Conservation (phyloP, 2,329 filamentous ascomycete species). For the Pseudogymnoascus sp. region DNA sequence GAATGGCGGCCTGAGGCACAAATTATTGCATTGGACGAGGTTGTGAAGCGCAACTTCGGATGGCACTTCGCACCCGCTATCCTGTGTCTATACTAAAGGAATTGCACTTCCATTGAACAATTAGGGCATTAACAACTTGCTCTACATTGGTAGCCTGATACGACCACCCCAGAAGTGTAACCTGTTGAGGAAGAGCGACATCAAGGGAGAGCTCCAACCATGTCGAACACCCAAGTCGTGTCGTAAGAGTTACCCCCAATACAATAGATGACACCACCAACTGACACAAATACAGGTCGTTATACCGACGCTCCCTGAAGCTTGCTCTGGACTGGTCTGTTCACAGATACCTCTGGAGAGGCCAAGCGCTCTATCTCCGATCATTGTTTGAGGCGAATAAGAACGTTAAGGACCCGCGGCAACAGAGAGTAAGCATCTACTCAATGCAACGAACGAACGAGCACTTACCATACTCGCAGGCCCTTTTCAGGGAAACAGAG, state of each 20-base stretch:
- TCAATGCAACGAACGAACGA: conserved; percentile 3
- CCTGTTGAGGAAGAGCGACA: conserved; percentile 3
- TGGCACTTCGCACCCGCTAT: background rate
- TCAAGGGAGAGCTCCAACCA: conserved; percentile 13
- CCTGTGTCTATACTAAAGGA: background rate
- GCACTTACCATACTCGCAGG: conserved; percentile 40
- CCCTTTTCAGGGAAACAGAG: conserved; percentile 79
- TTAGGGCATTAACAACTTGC: background rate
- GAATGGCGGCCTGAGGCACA: background rate
- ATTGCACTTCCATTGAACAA: conserved; percentile 5
- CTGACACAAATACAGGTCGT: conserved; percentile 40
- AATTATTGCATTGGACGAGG: background rate
- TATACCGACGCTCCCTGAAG: conserved; percentile 91
- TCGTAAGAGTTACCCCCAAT: conserved; percentile 19
- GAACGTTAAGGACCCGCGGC: conserved; percentile 71
- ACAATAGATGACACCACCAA: background rate
- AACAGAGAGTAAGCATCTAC: conserved; percentile 60
- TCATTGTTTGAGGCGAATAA: conserved; percentile 92
- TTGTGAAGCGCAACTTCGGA: conserved; percentile 1
- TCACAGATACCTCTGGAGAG: conserved; percentile 85
- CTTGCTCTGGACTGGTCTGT: conserved; percentile 93
- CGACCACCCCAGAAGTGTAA: background rate
- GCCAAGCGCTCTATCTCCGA: conserved; percentile 91
- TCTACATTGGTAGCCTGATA: background rate
- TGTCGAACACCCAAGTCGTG: conserved; percentile 29